Evolutionary conservation across 345 rosid species (phyloP).

Genomic region (Syzygium aromaticum): DNA sequence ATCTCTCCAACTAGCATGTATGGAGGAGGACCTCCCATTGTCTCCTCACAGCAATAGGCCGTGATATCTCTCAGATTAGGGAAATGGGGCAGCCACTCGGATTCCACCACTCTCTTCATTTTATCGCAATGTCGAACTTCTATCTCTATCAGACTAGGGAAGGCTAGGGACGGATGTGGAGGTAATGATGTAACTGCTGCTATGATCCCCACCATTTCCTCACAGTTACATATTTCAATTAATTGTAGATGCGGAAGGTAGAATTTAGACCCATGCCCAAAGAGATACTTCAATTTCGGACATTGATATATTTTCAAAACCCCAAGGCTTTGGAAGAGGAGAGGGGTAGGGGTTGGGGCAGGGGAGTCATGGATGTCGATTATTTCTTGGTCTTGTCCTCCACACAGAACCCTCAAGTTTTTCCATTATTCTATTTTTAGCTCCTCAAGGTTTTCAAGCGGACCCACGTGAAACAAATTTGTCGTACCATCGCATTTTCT

Average conservation of each 20-base stretch:
- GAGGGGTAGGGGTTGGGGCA: accelerated
- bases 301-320: accelerated
- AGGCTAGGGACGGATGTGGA: not conserved
- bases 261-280: not conserved
- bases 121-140: accelerated
- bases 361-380: too few species aligned
- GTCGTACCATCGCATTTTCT: too few species aligned
- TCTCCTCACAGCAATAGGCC: accelerated
- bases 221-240: accelerated
- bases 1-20: accelerated
- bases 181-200: not conserved
- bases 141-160: accelerated
- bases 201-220: not conserved
- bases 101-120: not conserved
- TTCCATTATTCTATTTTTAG: too few species aligned
- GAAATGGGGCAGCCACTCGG: not conserved
- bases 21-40: too few species aligned
- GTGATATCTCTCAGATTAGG: accelerated
- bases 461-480: too few species aligned
- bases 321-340: accelerated
- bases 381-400: too few species aligned
- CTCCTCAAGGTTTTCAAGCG: too few species aligned
- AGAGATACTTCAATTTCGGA: too few species aligned
- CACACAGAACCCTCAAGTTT: too few species aligned
- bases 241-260: accelerated